phyloP scores from a whole-genome alignment of 2,329 filamentous ascomycete genomes.

The Diaporthe vexans region DNA sequence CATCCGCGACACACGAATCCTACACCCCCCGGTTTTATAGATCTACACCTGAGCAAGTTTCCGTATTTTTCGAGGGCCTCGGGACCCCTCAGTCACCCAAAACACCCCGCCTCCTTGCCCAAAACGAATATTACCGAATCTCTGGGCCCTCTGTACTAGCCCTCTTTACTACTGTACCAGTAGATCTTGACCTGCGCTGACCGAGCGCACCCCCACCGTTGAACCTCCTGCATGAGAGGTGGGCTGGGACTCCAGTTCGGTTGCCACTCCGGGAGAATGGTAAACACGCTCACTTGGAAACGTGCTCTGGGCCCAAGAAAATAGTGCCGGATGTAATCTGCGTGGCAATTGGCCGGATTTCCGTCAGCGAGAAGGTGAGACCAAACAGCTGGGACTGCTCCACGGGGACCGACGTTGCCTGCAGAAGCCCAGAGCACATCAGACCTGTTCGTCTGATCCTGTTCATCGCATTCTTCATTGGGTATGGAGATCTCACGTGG shows the following conservation, averaged over 20 bases:
- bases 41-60: slow-evolving; percentile 33
- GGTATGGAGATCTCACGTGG: not conserved
- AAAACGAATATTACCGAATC: not conserved
- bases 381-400: slow-evolving; percentile 7
- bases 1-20: not conserved
- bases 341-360: not conserved
- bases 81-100: not conserved
- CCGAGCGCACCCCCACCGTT: slow-evolving; percentile 13
- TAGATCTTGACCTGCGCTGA: not conserved
- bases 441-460: not conserved
- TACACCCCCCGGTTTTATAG: slow-evolving; percentile 12
- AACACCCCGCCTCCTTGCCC: not conserved
- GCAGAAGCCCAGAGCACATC: too few species aligned
- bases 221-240: not conserved
- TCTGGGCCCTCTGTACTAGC: not conserved
- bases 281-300: not conserved
- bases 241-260: not conserved
- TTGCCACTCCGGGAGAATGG: not conserved
- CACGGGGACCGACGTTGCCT: too few species aligned
- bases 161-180: not conserved
- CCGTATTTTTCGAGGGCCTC: slow-evolving; percentile 8
- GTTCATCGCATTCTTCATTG: not conserved
- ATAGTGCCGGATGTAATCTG: not conserved
- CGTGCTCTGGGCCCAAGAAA: slow-evolving; percentile 9
- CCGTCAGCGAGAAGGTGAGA: not conserved